Evolutionary conservation across 306 rosid species (phyloP).

Genomic region (Dryas alaskensis): DNA sequence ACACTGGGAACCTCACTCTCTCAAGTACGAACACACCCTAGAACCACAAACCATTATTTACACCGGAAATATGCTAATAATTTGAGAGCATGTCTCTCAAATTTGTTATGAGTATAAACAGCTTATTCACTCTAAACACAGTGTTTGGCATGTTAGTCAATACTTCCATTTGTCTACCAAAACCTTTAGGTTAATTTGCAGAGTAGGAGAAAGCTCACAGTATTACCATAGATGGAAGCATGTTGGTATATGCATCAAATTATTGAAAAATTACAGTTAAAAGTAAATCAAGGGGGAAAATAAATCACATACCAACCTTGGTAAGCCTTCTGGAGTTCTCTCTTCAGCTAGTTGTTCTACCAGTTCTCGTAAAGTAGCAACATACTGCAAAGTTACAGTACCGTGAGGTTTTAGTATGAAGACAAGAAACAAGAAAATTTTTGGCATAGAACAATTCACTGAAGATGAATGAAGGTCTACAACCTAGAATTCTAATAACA

Average conservation of each 20-base stretch:
- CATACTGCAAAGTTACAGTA: constrained; percentile 54
- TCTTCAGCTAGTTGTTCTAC: constrained; percentile 84
- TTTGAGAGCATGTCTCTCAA: background rate
- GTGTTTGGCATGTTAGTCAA: background rate
- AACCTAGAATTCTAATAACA: background rate
- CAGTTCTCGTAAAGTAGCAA: constrained; percentile 79
- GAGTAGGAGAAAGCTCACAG: background rate
- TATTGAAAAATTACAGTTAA: background rate
- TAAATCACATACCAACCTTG: constrained; percentile 43
- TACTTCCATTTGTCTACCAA: background rate
- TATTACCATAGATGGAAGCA: background rate
- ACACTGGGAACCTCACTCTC: too few species aligned
- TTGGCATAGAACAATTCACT: background rate
- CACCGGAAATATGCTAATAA: too few species aligned
- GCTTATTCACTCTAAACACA: background rate
- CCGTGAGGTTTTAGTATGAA: background rate
- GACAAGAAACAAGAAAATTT: constrained; percentile 6
- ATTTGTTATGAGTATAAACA: too few species aligned
- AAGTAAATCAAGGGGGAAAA: constrained; percentile 6
- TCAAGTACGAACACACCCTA: background rate
- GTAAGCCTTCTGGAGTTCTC: constrained; percentile 72
- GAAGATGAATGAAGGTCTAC: background rate
- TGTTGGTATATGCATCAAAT: background rate
- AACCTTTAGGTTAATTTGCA: background rate
- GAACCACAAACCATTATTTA: background rate